phyloP scores from a whole-genome alignment of 306 rosid species.

The Fagus crenata region DNA sequence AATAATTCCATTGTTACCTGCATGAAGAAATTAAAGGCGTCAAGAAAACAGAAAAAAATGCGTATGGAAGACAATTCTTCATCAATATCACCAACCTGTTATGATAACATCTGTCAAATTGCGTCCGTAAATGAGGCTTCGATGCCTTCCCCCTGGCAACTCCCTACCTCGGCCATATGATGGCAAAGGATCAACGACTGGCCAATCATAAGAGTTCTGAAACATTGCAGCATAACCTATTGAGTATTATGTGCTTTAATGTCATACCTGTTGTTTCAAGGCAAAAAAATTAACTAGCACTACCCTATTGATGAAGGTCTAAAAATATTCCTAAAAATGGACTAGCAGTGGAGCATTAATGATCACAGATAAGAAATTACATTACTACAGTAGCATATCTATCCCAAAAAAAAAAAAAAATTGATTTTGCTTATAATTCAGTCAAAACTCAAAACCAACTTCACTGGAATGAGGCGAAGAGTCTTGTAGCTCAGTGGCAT shows the following conservation, averaged over 20 bases:
- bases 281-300: constrained; percentile 5
- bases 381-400: constrained; percentile 13
- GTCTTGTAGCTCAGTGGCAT: too few relatives aligned
- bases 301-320: constrained; percentile 2
- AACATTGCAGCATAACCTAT: constrained; percentile 30
- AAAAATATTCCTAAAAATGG: constrained; percentile 18
- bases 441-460: not conserved
- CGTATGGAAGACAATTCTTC: constrained; percentile 12
- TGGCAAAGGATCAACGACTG: constrained; percentile 72
- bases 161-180: constrained; percentile 96
- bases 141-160: constrained; percentile 75
- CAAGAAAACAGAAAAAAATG: constrained; percentile 25
- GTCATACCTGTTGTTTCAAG: constrained; percentile 26
- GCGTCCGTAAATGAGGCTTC: constrained; percentile 67
- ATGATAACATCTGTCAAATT: constrained; percentile 77
- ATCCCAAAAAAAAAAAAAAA: not conserved
- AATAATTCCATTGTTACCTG: constrained; percentile 69
- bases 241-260: constrained; percentile 16
- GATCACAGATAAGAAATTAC: not conserved
- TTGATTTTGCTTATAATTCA: constrained; percentile 6
- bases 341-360: not conserved
- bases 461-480: constrained; percentile 2
- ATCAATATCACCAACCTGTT: constrained; percentile 53
- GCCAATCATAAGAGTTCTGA: constrained; percentile 72
- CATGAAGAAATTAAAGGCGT: constrained; percentile 34